These are phyloP conservation scores for Pulveroboletus ravenelii DNA, from an alignment of 768 basidiomycete species.

Conservation along the genomic window DNA sequence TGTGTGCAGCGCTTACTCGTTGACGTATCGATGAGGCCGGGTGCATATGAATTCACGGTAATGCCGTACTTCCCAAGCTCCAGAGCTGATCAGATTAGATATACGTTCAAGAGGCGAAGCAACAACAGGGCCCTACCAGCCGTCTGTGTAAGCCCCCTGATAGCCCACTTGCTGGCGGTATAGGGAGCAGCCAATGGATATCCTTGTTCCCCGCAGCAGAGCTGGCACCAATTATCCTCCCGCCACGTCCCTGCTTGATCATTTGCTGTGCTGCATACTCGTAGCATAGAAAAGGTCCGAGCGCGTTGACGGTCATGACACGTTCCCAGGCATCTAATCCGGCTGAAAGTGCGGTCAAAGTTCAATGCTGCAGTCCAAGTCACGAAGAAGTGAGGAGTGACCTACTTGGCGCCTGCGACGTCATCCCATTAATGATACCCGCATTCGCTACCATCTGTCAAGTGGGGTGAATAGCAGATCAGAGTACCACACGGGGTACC, in stretches of 20 bases:
- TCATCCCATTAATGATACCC: not conserved
- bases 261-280: conserved; percentile 37
- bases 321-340: conserved; percentile 37
- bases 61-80: too few relatives aligned
- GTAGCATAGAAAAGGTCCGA: conserved; percentile 36
- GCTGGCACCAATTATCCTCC: conserved; percentile 35
- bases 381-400: too few relatives aligned
- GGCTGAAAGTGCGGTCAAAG: conserved; percentile 14
- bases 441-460: conserved; percentile 15
- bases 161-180: too few relatives aligned
- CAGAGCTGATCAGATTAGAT: too few relatives aligned
- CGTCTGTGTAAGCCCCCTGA: too few relatives aligned
- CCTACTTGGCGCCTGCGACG: not conserved
- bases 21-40: too few relatives aligned
- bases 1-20: too few relatives aligned
- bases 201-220: conserved; percentile 19
- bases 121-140: too few relatives aligned
- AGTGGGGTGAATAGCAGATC: too few relatives aligned
- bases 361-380: not conserved
- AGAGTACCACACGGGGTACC: not conserved
- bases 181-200: too few relatives aligned
- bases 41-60: too few relatives aligned
- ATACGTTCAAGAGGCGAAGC: too few relatives aligned
- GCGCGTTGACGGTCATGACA: conserved; percentile 35
- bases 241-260: conserved; percentile 37